A percentile compares a stretch with the other conserved stretches of the same genome.
These are phyloP conservation scores for Euphorbia tirucalli DNA, from an alignment of 345 rosid species.

Conservation along the genomic window DNA sequence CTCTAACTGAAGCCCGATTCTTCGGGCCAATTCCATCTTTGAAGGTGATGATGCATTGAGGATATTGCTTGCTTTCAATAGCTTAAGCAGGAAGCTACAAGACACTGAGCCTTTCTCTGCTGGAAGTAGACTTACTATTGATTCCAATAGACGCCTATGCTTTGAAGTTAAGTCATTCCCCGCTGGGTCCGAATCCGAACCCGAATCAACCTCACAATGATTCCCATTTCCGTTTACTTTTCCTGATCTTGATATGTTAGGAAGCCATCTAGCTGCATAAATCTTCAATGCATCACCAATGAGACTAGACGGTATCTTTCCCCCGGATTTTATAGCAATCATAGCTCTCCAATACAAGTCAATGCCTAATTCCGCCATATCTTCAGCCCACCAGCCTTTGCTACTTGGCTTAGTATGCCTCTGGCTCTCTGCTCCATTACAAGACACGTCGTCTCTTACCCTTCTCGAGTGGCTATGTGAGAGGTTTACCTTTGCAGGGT, in stretches of 20 bases:
- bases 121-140: constrained; percentile 82
- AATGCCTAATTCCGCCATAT: constrained; percentile 81
- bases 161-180: constrained; percentile 48
- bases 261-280: constrained; percentile 87
- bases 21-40: constrained; percentile 72
- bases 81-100: constrained; percentile 80
- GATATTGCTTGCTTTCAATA: constrained; percentile 77
- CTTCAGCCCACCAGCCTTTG: constrained; percentile 98
- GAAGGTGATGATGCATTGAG: constrained; percentile 69
- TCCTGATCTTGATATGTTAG: constrained; percentile 48
- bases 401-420: constrained; percentile 38
- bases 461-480: constrained; percentile 85
- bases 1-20: constrained; percentile 80
- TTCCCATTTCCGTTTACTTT: constrained; percentile 16
- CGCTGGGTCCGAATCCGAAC: constrained; percentile 64
- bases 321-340: constrained; percentile 83
- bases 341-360: constrained; percentile 91
- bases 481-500: constrained; percentile 74
- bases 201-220: constrained; percentile 38
- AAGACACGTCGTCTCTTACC: constrained; percentile 65
- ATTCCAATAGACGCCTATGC: constrained; percentile 73
- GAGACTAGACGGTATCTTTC: constrained; percentile 58
- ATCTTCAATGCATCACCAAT: constrained; percentile 79
- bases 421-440: constrained; percentile 60
- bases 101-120: constrained; percentile 75